A percentile compares a stretch with the other conserved stretches of the same genome.
Evolutionary conservation across 495 filamentous ascomycete species (phyloP).

Genomic region (Tuber magnatum): DNA sequence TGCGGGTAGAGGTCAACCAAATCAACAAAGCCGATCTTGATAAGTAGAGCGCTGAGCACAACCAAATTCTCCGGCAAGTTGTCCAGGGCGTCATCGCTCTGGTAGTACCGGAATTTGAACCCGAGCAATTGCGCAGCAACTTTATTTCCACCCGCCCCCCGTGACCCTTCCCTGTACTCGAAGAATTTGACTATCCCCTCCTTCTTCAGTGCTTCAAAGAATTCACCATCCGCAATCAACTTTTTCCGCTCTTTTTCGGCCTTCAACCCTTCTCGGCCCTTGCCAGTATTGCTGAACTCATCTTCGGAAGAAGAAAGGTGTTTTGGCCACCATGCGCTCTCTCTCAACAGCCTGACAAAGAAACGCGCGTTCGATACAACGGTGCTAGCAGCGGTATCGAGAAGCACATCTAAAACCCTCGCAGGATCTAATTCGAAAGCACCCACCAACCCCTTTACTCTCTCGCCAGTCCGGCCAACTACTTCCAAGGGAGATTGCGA

Average conservation of each 20-base stretch:
- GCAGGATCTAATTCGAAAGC: constrained; percentile 92
- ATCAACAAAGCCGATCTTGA: constrained; percentile 98
- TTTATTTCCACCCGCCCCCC: constrained; percentile 74
- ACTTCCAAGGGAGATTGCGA: constrained; percentile 48
- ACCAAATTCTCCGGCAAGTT: constrained; percentile 78
- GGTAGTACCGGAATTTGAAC: constrained; percentile 95
- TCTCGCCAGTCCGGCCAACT: constrained; percentile 59
- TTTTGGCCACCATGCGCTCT: constrained; percentile 96
- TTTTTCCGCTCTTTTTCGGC: constrained; percentile 48
- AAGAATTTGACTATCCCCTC: constrained; percentile 79
- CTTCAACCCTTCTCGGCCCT: constrained; percentile 51
- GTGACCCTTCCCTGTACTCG: constrained; percentile 49
- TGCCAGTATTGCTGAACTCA: constrained; percentile 24
- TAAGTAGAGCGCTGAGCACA: constrained; percentile 79
- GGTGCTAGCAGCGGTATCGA: constrained; percentile 80
- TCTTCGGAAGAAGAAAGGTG: constrained; percentile 43
- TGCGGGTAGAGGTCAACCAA: constrained; percentile 87
- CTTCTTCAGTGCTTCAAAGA: constrained; percentile 74
- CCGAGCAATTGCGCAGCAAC: constrained; percentile 91
- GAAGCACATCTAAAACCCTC: constrained; percentile 81
- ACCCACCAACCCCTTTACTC: constrained; percentile 83
- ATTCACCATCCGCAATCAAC: constrained; percentile 57
- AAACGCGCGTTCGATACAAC: constrained; percentile 80
- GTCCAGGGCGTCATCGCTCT: constrained; percentile 61
- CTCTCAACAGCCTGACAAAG: constrained; percentile 81